Percentiles rank a stretch among this genome's conserved stretches.
These are phyloP conservation scores for Penium margaritaceum DNA, from an alignment of 139 green algal genomes.

Conservation along the genomic window DNA sequence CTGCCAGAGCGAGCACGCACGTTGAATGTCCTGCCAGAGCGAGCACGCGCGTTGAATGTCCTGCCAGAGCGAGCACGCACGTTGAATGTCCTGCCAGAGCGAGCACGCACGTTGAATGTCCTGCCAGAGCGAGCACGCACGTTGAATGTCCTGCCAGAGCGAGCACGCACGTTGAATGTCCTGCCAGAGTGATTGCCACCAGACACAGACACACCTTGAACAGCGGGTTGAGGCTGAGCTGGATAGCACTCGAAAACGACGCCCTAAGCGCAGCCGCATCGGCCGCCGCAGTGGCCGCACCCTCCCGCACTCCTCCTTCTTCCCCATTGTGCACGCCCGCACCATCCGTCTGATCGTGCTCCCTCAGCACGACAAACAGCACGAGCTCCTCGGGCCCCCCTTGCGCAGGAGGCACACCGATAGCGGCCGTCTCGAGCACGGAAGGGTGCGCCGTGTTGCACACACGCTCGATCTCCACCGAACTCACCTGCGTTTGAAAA, in stretches of 20 bases:
- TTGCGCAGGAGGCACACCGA: slow-evolving; percentile 59
- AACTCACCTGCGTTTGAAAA: no score
- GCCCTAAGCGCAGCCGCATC: slow-evolving; percentile 2
- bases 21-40: no score
- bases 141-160: no score
- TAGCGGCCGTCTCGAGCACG: slow-evolving; percentile 66
- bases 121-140: no score
- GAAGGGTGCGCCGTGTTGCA: slow-evolving; percentile 50
- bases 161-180: no score
- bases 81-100: no score
- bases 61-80: no score
- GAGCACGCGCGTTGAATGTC: no score
- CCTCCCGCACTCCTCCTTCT: background rate
- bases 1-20: no score
- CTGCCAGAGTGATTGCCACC: no score
- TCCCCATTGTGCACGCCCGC: background rate
- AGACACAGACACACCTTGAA: slow-evolving; percentile 67
- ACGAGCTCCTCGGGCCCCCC: slow-evolving; percentile 78
- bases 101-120: no score
- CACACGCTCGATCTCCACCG: slow-evolving; percentile 76
- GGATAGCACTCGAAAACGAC: slow-evolving; percentile 52
- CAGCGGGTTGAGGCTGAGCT: slow-evolving; percentile 75
- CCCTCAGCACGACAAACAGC: slow-evolving; percentile 67
- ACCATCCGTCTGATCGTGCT: background rate
- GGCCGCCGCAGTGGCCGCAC: background rate